A percentile compares a stretch with the other conserved stretches of the same genome.
Evolutionary conservation across 805 yeast genomes (phyloP).

Genomic region (Yamadazyma tumulicola): DNA sequence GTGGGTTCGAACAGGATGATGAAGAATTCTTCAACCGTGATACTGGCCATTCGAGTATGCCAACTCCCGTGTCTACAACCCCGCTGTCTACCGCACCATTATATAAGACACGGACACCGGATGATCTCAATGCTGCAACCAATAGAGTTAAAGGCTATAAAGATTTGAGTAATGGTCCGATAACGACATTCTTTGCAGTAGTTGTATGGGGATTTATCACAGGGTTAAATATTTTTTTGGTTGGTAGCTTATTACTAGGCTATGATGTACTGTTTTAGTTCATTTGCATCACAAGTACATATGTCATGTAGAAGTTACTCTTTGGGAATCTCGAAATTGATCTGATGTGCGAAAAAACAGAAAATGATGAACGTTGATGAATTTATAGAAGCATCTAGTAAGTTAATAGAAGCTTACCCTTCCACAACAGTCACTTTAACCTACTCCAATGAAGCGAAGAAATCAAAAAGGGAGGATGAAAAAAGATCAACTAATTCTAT

Average conservation of each 20-base stretch:
- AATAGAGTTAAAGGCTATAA: conserved; percentile 30
- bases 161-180: conserved; percentile 69
- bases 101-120: not conserved
- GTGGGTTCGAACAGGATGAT: conserved; percentile 40
- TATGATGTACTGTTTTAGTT: conserved; percentile 24
- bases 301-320: no score
- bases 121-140: not conserved
- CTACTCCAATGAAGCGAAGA: conserved; percentile 29
- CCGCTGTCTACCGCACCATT: not conserved
- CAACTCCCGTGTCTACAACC: not conserved
- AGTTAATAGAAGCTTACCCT: conserved; percentile 36
- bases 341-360: no score
- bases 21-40: conserved; percentile 13
- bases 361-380: conserved; percentile 9
- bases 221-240: conserved; percentile 66
- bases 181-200: conserved; percentile 52
- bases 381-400: conserved; percentile 14
- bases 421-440: conserved; percentile 33
- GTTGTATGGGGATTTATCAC: conserved; percentile 70
- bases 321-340: no score
- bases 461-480: conserved; percentile 14
- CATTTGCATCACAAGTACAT: no score
- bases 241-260: conserved; percentile 34
- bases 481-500: conserved; percentile 30
- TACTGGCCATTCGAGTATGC: not conserved